Evolutionary conservation across 805 yeast species (phyloP), one percentile per base, ranked within the genome.

Genomic region (Naumovozyma baii): DNA sequence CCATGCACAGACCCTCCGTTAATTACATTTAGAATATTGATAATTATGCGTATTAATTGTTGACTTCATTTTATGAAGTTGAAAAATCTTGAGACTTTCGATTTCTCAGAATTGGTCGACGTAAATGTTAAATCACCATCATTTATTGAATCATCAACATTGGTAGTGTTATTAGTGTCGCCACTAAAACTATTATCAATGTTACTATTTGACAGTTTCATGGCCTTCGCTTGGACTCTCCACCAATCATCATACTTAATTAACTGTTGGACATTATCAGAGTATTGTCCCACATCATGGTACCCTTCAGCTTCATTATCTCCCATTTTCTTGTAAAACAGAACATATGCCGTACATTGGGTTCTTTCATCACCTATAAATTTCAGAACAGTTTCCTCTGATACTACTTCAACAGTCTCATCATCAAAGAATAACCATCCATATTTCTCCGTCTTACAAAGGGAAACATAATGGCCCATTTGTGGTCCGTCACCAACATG

Each of bases 401-500:
- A 85, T 7, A 90, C 86, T 13, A 80, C 64, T 57, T 90, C 96
- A 2, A 90, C 96, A 3, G 94, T 79, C 60, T 92, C 97, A 60
- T 90, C 98, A 58, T 90, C 98, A 63, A 83, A 92, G 39, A 92
- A 63, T 22, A 92, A 64, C 98, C 98, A 90, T 0, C 95, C 88
- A 28, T 76, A 74, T 18, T 73, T 70, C 39, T 73, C 78, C 2
- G 90, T 80, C 55, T 86, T 87, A 44, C 92, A 81, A 3, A 92
- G 64, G 0, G 95, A 73, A 14, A 92, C 88, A 59, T 92, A 90
- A 57, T 90, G 98, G 0, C 98, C 98, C 60, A 86, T 95, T 67
- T 86, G 87, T 2, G 97, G 96, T 0, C 97, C 97, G 3, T 95
- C 95, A 9, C 98, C 98, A 48, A 92, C 80, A 54, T 90, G 98